Evolutionary conservation across 495 filamentous ascomycete genomes (phyloP).

Genomic region (Opeltia flavorubescens): DNA sequence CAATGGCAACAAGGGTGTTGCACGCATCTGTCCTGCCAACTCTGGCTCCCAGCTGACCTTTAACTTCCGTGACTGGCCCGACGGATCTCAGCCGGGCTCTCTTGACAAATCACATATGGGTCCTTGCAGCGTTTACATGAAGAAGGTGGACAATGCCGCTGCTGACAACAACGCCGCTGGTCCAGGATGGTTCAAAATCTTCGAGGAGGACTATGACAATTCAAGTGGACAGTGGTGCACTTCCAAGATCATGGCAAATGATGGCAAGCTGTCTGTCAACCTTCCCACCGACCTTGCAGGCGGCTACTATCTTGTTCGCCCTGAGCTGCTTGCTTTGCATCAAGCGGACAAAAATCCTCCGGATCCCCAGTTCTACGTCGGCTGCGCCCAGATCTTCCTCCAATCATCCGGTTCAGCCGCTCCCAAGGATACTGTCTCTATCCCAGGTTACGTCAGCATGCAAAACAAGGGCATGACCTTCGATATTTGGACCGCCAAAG

Average conservation of each 20-base stretch:
- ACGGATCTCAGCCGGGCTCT: conserved; percentile 36
- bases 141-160: conserved; percentile 36
- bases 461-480: conserved; percentile 40
- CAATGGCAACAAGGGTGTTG: conserved; percentile 39
- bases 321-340: conserved; percentile 57
- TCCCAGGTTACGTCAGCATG: conserved; percentile 47
- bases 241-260: conserved; percentile 46
- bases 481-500: conserved; percentile 40
- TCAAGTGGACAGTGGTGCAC: conserved; percentile 47
- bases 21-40: conserved; percentile 40
- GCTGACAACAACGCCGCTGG: conserved; percentile 35
- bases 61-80: conserved; percentile 45
- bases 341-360: conserved; percentile 33
- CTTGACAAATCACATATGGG: conserved; percentile 54
- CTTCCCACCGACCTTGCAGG: conserved; percentile 45
- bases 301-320: conserved; percentile 55
- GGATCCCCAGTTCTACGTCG: conserved; percentile 52
- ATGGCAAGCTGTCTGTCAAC: conserved; percentile 44
- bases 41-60: conserved; percentile 44
- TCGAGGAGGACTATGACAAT: conserved; percentile 46
- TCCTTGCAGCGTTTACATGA: conserved; percentile 62
- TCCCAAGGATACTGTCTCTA: conserved; percentile 36
- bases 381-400: conserved; percentile 59
- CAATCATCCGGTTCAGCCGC: conserved; percentile 27
- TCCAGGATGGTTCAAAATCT: conserved; percentile 72